Evolutionary conservation across 768 basidiomycete genomes (phyloP), one percentile per base, ranked within the genome.

Genomic region (Mycena floridula): DNA sequence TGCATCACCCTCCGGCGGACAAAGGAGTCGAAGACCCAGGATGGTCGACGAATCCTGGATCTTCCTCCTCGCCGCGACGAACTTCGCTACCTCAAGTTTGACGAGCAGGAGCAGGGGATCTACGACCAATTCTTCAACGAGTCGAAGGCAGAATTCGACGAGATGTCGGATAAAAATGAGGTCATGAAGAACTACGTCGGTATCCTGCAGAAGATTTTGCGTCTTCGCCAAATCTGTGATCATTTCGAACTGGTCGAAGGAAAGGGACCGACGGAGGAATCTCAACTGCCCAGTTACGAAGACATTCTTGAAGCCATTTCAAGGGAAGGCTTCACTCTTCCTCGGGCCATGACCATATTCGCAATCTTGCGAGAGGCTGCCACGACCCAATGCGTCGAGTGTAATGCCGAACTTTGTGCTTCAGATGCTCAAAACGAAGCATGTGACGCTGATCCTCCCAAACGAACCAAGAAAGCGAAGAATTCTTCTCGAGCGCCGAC

Each of bases 151-250:
- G 89, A 94, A 64, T 97, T 97, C 62, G 81, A 80, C 49, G 82
- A 89, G 57, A 71, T 97, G 51, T 81, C 86, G 24, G 73, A 82
- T 62, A 89, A 86, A 64, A 91, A 94, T 55, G 87, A 92, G 61
- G 85, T 96, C 43, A 89, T 94, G 85, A 96, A 96, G 77, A 97
- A 96, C 59, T 96, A 95, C 59, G 96, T 96, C 52, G 91, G 92
- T 44, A 95, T 99, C 55, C 65, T 99, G 53, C 95, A 97, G 65
- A 93, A 94, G 72, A 89, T 98, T 46, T 72, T 99, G 42, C 89
- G 94, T 20, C 75, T 99, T 37, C 87, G 96, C 43, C 95, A 98
- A 69, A 98, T 98, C 40, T 99, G 96, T 64, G 93, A 97, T 59
- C 95, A 99, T 64, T 89, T 78, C 54, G 90, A 91, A 55, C 75